These are phyloP conservation scores for Helenozyma rhizophorensis DNA, from an alignment of 805 yeast genomes.

Conservation along the genomic window DNA sequence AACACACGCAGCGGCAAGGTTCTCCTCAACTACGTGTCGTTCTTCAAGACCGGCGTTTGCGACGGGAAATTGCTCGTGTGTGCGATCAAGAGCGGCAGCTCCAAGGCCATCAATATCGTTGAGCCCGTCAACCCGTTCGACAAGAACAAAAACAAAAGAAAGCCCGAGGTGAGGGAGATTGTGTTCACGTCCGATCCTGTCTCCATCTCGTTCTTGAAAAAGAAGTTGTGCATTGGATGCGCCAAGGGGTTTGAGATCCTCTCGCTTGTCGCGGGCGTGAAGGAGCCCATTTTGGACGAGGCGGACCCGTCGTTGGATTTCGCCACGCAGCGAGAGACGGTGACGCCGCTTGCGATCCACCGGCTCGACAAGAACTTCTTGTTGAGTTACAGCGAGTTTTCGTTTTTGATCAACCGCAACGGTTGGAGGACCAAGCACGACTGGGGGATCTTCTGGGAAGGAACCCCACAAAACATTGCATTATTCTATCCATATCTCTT, in stretches of 20 bases:
- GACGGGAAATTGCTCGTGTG: constrained; percentile 84
- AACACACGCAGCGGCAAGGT: constrained; percentile 68
- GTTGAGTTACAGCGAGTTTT: constrained; percentile 86
- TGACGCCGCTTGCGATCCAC: constrained; percentile 89
- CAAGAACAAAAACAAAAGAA: constrained; percentile 63
- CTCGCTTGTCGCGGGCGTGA: constrained; percentile 74
- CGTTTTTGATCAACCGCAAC: constrained; percentile 88
- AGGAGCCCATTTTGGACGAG: constrained; percentile 91
- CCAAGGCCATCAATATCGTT: constrained; percentile 77
- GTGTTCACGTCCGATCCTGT: constrained; percentile 85
- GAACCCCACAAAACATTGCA: constrained; percentile 87
- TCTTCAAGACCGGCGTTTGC: constrained; percentile 91
- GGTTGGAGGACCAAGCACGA: constrained; percentile 96
- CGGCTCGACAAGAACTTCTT: constrained; percentile 85
- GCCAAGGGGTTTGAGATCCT: constrained; percentile 95
- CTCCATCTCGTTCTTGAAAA: constrained; percentile 83
- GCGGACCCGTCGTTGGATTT: constrained; percentile 97
- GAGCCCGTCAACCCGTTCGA: constrained; percentile 80
- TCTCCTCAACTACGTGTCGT: constrained; percentile 80
- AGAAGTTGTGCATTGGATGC: constrained; percentile 91
- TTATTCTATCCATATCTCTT: constrained; percentile 90
- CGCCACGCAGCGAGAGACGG: constrained; percentile 70
- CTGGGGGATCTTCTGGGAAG: constrained; percentile 97
- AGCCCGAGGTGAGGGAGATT: constrained; percentile 68
- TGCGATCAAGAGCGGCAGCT: constrained; percentile 78